Evolutionary conservation across 257 asterid species (phyloP), one percentile per base, ranked within the genome.

Genomic region (Nicotiana undulata): DNA sequence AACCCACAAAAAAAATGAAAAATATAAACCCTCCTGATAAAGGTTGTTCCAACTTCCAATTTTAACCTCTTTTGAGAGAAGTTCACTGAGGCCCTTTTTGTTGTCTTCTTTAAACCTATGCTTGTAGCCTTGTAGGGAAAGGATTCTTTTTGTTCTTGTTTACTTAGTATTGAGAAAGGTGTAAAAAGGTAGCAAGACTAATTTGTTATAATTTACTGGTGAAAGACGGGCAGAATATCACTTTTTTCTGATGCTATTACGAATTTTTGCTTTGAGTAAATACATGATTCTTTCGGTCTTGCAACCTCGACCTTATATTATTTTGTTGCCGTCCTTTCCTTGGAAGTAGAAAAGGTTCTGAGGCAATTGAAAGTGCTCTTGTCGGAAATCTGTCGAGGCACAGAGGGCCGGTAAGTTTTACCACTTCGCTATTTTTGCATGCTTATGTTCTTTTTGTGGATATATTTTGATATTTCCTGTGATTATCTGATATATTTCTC

Each of bases 321-420:
- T 22, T 72, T 44, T 72, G 4, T 46, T 34, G 74, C 37, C 16
- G 28, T 82, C 72, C 70, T 83, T 84, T 80, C 80, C 83, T 88
- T 84, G 70, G 81, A 85, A 87, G 84, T 86, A 88, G 84, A 82
- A 88, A 79, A 84, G 88, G 89, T 76, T 60, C 88, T 17, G 95
- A 88, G 75, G 79, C 90, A 81, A 82, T 51, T 89, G 97, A 92
- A 84, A 90, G 85, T 85, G 94, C 95, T 76, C 86, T 93, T 52
- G 83, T 92, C 51, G 79, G 86, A 29, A 89, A 84, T 85, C 98
- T 96, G 82, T 90, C 96, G 77, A 88, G 90, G 87, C 98, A 94
- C 83, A 88, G 34, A 84, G 99, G 99, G 56, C 98, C 99, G 82
- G 99, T 95, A 89, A 88, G 98, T 84, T 83, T 81, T 52, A 66